Percentiles rank a stretch among this genome's conserved stretches.
These are phyloP conservation scores for Rubus parviflorus DNA, from an alignment of 306 rosid genomes.

Conservation along the genomic window DNA sequence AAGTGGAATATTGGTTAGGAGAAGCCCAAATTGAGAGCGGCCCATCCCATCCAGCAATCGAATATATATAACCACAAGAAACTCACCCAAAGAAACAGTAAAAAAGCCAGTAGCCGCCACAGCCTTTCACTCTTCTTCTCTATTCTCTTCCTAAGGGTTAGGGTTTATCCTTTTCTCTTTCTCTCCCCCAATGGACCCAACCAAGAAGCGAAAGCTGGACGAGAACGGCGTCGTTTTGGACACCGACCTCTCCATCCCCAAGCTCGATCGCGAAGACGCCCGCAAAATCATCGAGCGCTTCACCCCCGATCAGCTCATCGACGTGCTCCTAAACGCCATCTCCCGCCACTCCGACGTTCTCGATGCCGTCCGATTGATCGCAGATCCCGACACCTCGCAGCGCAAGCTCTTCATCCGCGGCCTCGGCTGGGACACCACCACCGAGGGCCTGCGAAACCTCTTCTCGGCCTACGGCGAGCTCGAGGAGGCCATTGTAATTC, in stretches of 20 bases:
- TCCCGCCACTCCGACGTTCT: constrained; percentile 76
- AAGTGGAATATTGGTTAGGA: no score
- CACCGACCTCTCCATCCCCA: constrained; percentile 10
- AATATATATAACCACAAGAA: background rate
- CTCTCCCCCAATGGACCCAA: constrained; percentile 50
- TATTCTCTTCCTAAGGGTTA: no score
- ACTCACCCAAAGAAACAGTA: background rate
- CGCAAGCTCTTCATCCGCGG: constrained; percentile 96
- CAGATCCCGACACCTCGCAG: constrained; percentile 73
- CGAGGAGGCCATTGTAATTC: constrained; percentile 87
- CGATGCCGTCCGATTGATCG: constrained; percentile 61
- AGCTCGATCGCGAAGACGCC: constrained; percentile 50
- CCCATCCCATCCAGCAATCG: background rate
- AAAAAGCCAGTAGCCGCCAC: background rate
- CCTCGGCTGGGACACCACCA: constrained; percentile 93
- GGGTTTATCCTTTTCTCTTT: constrained; percentile 38
- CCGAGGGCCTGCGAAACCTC: constrained; percentile 81
- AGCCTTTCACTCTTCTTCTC: background rate
- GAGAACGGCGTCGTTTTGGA: constrained; percentile 59
- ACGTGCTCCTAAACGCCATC: constrained; percentile 72
- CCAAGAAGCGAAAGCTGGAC: constrained; percentile 85
- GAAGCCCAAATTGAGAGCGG: background rate
- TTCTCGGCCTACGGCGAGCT: constrained; percentile 91
- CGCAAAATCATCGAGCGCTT: constrained; percentile 84
- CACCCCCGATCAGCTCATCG: constrained; percentile 65